Evolutionary conservation across 192 early-diverging fungal species (phyloP), one percentile per base, ranked within the genome.

Genomic region (Rhizophagus sp.): DNA sequence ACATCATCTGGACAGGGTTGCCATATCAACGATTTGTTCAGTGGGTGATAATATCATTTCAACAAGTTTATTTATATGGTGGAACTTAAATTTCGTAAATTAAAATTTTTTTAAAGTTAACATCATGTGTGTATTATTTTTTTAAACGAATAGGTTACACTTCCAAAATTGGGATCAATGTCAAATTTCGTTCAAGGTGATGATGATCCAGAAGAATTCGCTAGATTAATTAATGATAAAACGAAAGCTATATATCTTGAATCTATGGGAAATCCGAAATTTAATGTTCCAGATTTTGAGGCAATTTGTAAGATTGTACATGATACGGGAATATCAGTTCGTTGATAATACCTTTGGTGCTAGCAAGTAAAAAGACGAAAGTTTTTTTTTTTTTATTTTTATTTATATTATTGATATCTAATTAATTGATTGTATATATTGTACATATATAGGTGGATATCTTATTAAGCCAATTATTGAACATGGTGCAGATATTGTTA

Each of bases 301-400:
- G 93, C 89, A 22, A 92, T 98, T 73, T 91, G 96, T 30, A 89
- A 93, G 57, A 87, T 94, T 33, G 93, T 93, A 62, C 94, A 97
- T 76, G 85, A 87, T 24, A 88, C 92, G 69, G 95, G 95, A 27
- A 87, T 98, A 57, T 96, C 97, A 52, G 85, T 98, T 65, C 73
- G 97, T 98, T 27, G 96, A 98, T 88, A 97, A 98, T 88, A 98
- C 97, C 0, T 97, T 97, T 83, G 97, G 97, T 76, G 94, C 94
- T 73, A 96, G 34, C 30, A 67, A 34, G 30, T 34, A 34, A 15
- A 15, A 15, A 33, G 2, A 1, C 1, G 30, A 30, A 1, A 30
- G 30, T 36, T 36, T 12, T 34, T 33, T 12, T 34, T 33, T 34
- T 13, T 33, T 13, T 11, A 17, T 6, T 34, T 17, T 4, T 67